Evolutionary conservation across 2,329 filamentous ascomycete genomes (phyloP), one percentile per base, ranked within the genome.

Genomic region (Aspergillus quadrilineatus): DNA sequence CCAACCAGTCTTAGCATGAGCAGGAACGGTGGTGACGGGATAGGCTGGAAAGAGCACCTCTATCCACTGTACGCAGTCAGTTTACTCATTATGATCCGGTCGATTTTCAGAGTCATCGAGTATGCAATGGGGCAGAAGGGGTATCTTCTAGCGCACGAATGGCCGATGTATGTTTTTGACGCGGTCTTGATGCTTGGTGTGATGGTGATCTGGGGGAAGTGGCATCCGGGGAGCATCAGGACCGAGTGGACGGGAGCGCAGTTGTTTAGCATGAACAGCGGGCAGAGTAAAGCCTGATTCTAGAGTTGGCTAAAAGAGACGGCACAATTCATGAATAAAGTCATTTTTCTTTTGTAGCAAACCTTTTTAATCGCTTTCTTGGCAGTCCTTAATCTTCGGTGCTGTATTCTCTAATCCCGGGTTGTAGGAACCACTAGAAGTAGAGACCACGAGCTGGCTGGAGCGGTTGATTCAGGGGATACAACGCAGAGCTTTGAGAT

Each of bases 101-200:
- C 75, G 4, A 56, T 80, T 6, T 80, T 77, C 59, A 75, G 80
- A 14, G 70, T 80, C 1, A 63, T 81, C n/a, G 81, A 83, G 67
- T 82, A 79, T 63, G 67, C 68, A 2, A 68, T 74, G 66, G 79
- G 77, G 9, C 60, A 70, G 6, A 62, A 70, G 17, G 77, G 75
- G 0, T 79, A 79, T 59, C 61, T 74, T 2, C 62, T 80, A 32
- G 55, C 46, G 4, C 65, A 77, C 56, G 79, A 81, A 63, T 74
- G 71, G 70, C 69, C 71, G 15, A 49, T 77, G n/a, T 81, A 78
- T 59, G 62, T 77, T 2, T 78, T 80, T 60, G 79, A 81, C 56
- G 69, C 67, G 0, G 58, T 68, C 2, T 64, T 73, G n/a, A 79
- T 79, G 74, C 57, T 66, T 58, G 46, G 56, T 2, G 50, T 45